Base-by-base conservation (phyloP, 2,329 filamentous ascomycete genomes). In the Volutella citrinella region DNA sequence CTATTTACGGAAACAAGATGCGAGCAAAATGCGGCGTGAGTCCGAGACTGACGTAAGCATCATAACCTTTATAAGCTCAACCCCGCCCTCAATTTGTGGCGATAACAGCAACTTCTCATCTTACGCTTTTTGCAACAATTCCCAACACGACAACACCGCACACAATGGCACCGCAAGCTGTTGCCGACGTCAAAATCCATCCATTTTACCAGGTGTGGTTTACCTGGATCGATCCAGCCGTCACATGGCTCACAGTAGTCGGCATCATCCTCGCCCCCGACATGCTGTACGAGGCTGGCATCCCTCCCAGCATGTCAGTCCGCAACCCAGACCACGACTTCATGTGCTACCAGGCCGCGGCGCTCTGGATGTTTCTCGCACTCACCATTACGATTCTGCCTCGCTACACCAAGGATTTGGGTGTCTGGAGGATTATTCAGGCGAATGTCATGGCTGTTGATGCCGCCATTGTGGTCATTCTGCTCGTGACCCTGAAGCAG, bases 141-240 rank as follows among this genome's bases (percentile, higher is more conserved):
- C n/a, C n/a, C n/a, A n/a, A n/a, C n/a, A n/a, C n/a, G n/a, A n/a
- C n/a, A n/a, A n/a, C n/a, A n/a, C n/a, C n/a, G n/a, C n/a, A n/a
- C n/a, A 23, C 5, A 16, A 45, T 46, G 43, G n/a, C 38, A 6
- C 32, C 36, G 7, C 29, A 13, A 10, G n/a, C n/a, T n/a, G n/a
- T n/a, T n/a, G n/a, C n/a, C n/a, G n/a, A n/a, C n/a, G n/a, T n/a
- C n/a, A 21, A 19, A 4, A 19, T 46, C 8, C 28, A 37, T 10
- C 20, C 1, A 0, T 51, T 54, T 23, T 54, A 53, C 34, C 40
- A 42, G 29, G 11, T 46, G 20, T 52, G 48, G 48, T 53, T 51
- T 32, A 49, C 37, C 1, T 52, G 30, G 19, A n/a, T 53, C 2
- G 45, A 53, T 11, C 47, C 47, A 13, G 2, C 45, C 10, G 21